Conservation (phyloP, 768 basidiomycete genomes). For the Termitomyces sp. region DNA sequence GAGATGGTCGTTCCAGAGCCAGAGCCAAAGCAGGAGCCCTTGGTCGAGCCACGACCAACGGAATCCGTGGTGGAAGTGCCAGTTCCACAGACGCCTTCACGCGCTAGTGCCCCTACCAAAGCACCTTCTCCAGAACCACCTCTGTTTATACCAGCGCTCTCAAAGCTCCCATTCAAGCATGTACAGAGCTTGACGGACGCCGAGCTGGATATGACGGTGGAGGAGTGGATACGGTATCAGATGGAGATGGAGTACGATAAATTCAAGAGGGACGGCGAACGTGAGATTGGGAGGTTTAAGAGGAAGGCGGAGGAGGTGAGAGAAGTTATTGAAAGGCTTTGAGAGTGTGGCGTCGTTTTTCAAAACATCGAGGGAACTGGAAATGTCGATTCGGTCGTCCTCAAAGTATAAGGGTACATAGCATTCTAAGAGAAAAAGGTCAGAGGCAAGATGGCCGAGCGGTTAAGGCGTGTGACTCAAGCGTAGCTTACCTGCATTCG, state of each 20-base stretch:
- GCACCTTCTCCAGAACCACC: conserved; percentile 3
- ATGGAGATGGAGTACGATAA: conserved; percentile 63
- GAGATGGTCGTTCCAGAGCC: conserved; percentile 20
- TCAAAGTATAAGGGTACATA: no score
- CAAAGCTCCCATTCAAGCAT: conserved; percentile 40
- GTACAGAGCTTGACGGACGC: conserved; percentile 49
- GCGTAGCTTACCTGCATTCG: conserved; percentile 27
- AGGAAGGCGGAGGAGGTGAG: conserved; percentile 37
- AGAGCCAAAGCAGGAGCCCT: conserved; percentile 3
- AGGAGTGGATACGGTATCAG: conserved; percentile 79
- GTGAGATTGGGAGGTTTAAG: conserved; percentile 36
- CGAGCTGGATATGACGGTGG: conserved; percentile 75
- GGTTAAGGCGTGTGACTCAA: conserved; percentile 46
- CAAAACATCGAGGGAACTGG: no score
- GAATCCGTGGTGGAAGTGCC: not conserved
- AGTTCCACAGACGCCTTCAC: conserved; percentile 10
- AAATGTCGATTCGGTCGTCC: no score
- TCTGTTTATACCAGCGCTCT: conserved; percentile 31
- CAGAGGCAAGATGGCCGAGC: conserved; percentile 41
- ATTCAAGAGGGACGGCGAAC: conserved; percentile 39
- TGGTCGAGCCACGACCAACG: not conserved
- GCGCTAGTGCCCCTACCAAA: conserved; percentile 6
- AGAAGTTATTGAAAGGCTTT: conserved; percentile 32
- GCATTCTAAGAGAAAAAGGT: no score
- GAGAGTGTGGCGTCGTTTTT: not conserved